Conservation (phyloP, 805 yeast genomes). For the Saccharomycopsis sp. region DNA sequence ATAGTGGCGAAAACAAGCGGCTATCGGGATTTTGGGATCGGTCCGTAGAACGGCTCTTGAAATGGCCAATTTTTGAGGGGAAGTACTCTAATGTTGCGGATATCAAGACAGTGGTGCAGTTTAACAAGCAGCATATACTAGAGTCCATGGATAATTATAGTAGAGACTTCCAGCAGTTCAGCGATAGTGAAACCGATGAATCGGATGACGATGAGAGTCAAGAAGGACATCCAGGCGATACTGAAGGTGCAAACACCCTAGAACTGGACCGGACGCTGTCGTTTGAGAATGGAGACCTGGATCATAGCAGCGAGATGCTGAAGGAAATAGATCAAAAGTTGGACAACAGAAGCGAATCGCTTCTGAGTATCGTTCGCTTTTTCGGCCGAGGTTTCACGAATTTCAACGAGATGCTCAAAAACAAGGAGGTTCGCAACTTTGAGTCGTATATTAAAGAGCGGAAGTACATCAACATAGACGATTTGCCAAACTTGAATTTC, state of each 20-base stretch:
- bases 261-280: not conserved
- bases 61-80: slow-evolving; percentile 21
- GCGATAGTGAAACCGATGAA: not conserved
- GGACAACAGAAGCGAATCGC: not conserved
- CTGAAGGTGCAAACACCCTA: no score
- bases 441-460: not conserved
- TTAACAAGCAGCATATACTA: not conserved
- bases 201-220: not conserved
- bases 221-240: not conserved
- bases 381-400: not conserved
- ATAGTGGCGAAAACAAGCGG: not conserved
- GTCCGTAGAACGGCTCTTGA: slow-evolving; percentile 17
- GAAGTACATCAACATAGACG: slow-evolving; percentile 1
- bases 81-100: slow-evolving; percentile 8
- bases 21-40: slow-evolving; percentile 17
- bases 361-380: not conserved
- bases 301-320: not conserved
- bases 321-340: not conserved
- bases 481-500: slow-evolving; percentile 7
- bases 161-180: not conserved
- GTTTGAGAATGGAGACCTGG: not conserved
- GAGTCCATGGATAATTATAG: not conserved
- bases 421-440: not conserved
- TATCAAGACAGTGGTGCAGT: slow-evolving; percentile 5
- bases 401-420: not conserved